Evolutionary conservation across 192 early-diverging fungal species (phyloP), one percentile per base, ranked within the genome.

Genomic region (Podila epigama): DNA sequence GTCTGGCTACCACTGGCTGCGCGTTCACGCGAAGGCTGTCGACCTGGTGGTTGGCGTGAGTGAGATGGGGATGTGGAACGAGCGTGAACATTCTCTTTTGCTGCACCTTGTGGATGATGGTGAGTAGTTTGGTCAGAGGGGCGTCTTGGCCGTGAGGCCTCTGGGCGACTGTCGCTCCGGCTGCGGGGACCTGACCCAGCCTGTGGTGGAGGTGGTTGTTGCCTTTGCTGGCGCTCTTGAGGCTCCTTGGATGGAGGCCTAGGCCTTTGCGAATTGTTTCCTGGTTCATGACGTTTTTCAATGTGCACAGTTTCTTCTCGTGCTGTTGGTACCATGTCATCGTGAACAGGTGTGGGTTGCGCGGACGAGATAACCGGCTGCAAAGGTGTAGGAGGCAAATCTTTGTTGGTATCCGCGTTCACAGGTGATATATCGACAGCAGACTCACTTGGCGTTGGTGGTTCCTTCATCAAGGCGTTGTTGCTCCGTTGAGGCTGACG

Each of bases 371-470:
- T 20, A 28, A 57, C 32, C 5, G n/a, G 37, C 36, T 42, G 35
- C 3, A 32, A 28, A 3, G 73, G 73, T 1, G 73, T 77, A 2
- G 73, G 73, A 2, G 73, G 66, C 4, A 68, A 35, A 16, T 68
- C 66, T 34, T 68, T 77, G 31, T 75, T 61, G 15, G 58, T 57
- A 10, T 61, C 48, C 12, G n/a, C n/a, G 44, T 22, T 48, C 15
- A 48, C 8, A 20, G 7, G 7, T 48, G n/a, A 15, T 4, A 15
- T 10, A 18, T 48, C 44, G n/a, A 66, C 8, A 2, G 25, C 22
- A 3, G 34, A 34, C 25, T 68, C 72, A 22, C 57, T 40, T 6
- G 64, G 63, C 65, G 63, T 63, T 40, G 65, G 42, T 1, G 52
- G 64, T 0, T 58, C n/a, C 25, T 64, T 40, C 13, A 51, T 28